phyloP scores from a whole-genome alignment of 169 alveolate species.

The Perkinsus olseni region DNA sequence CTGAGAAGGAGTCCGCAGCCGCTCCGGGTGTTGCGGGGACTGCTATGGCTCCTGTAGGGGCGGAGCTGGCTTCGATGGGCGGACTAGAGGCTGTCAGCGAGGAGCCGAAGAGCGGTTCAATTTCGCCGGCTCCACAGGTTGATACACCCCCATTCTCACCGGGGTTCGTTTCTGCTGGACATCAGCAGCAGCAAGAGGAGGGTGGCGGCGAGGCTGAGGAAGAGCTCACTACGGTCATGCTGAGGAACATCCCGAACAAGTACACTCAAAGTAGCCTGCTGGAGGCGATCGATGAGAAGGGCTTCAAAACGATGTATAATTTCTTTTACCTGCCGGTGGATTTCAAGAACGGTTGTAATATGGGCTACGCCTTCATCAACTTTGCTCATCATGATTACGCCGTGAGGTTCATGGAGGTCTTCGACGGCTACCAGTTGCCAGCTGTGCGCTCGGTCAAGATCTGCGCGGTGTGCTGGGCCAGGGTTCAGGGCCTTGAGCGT shows the following conservation, averaged over 20 bases:
- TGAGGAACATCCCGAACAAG: conserved; percentile 57
- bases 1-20: too few species aligned
- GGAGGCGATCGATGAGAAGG: conserved; percentile 36
- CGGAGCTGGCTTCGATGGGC: background rate
- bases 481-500: conserved; percentile 23
- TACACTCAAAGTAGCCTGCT: conserved; percentile 35
- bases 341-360: conserved; percentile 53
- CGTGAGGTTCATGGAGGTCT: conserved; percentile 27
- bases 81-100: background rate
- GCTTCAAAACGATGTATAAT: conserved; percentile 50
- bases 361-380: conserved; percentile 73
- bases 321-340: conserved; percentile 60
- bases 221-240: conserved; percentile 45
- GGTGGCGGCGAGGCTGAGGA: background rate
- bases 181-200: background rate
- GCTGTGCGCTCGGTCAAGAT: conserved; percentile 41
- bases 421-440: conserved; percentile 44
- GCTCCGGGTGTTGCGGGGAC: background rate
- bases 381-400: conserved; percentile 36
- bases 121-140: background rate
- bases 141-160: background rate
- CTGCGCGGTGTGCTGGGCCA: conserved; percentile 21
- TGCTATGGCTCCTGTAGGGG: background rate
- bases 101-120: background rate
- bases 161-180: too few species aligned